Evolutionary conservation across 2,329 filamentous ascomycete genomes (phyloP).

Genomic region (Mycosphaerelloides madeirae): DNA sequence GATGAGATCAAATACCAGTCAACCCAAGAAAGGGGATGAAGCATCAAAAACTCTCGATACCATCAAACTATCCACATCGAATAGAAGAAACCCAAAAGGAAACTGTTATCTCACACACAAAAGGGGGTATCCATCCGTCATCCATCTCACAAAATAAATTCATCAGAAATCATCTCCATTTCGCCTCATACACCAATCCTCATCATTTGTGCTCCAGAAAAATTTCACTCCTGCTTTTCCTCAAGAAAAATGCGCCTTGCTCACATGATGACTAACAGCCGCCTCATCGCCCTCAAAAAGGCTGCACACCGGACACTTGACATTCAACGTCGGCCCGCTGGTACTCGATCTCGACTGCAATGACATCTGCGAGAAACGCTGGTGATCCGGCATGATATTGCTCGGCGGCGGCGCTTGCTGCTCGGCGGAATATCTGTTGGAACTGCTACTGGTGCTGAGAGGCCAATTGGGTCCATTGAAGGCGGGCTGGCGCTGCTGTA

Average conservation of each 20-base stretch:
- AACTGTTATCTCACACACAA: too few relatives aligned
- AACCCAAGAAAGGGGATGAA: too few relatives aligned
- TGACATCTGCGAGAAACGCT: slow-evolving; percentile 19
- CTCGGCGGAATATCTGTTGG: slow-evolving; percentile 1
- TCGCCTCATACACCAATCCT: too few relatives aligned
- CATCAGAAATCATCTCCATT: too few relatives aligned
- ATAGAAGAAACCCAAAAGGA: too few relatives aligned
- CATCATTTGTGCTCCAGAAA: too few relatives aligned
- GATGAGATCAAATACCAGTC: too few relatives aligned
- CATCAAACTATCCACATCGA: too few relatives aligned
- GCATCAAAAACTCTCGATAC: too few relatives aligned
- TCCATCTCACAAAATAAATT: too few relatives aligned
- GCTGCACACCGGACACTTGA: slow-evolving; percentile 30
- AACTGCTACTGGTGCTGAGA: slow-evolving; percentile 5
- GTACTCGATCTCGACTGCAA: slow-evolving; percentile 1
- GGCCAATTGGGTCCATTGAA: slow-evolving; percentile 17
- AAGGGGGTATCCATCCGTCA: too few relatives aligned
- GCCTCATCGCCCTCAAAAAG: slow-evolving; percentile 32
- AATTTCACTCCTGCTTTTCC: too few relatives aligned
- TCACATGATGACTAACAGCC: slow-evolving; percentile 33
- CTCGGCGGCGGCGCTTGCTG: slow-evolving; percentile 8
- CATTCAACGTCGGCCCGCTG: not conserved
- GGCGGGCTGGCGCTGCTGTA: slow-evolving; percentile 6
- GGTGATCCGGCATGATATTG: slow-evolving; percentile 20
- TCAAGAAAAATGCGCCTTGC: slow-evolving; percentile 26